Evolutionary conservation across 1,139 yeast genomes (phyloP).

Genomic region (Blastobotrys elegans): DNA sequence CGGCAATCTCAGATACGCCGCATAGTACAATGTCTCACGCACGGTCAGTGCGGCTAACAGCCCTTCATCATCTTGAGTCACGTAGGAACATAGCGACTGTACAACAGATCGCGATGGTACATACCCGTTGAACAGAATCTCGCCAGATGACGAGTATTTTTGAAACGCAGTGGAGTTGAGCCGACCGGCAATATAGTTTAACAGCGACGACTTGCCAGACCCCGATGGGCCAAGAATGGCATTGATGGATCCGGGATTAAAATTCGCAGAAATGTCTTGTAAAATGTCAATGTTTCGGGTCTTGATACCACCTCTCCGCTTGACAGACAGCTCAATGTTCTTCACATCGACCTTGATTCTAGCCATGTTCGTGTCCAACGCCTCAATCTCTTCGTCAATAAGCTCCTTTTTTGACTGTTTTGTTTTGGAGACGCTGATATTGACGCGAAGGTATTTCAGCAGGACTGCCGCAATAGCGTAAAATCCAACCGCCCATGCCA

Average conservation of each 20-base stretch:
- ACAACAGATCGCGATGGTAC: conserved; percentile 46
- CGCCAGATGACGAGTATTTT: conserved; percentile 39
- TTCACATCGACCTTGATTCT: conserved; percentile 20
- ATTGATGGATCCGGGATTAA: conserved; percentile 62
- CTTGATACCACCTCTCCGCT: conserved; percentile 5
- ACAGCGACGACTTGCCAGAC: conserved; percentile 72
- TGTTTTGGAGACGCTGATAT: conserved; percentile 45
- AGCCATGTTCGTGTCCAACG: conserved; percentile 3
- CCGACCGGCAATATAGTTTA: conserved; percentile 64
- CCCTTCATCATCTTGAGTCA: conserved; percentile 74
- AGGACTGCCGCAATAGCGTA: conserved; percentile 45
- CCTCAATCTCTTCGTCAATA: conserved; percentile 9
- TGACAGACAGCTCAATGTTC: conserved; percentile 19
- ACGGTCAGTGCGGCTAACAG: conserved; percentile 68
- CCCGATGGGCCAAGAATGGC: conserved; percentile 91
- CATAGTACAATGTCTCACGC: conserved; percentile 65
- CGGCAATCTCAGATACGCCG: conserved; percentile 61
- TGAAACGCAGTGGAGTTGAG: conserved; percentile 39
- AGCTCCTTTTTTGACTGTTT: conserved; percentile 16
- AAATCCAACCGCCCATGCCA: conserved; percentile 58
- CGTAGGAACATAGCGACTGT: conserved; percentile 60
- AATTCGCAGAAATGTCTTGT: conserved; percentile 49
- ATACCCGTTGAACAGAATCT: conserved; percentile 41
- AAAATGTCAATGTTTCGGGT: conserved; percentile 35
- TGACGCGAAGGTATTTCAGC: conserved; percentile 43